phyloP scores from a whole-genome alignment of 2,329 filamentous ascomycete genomes.

The Monosporascus ibericus region DNA sequence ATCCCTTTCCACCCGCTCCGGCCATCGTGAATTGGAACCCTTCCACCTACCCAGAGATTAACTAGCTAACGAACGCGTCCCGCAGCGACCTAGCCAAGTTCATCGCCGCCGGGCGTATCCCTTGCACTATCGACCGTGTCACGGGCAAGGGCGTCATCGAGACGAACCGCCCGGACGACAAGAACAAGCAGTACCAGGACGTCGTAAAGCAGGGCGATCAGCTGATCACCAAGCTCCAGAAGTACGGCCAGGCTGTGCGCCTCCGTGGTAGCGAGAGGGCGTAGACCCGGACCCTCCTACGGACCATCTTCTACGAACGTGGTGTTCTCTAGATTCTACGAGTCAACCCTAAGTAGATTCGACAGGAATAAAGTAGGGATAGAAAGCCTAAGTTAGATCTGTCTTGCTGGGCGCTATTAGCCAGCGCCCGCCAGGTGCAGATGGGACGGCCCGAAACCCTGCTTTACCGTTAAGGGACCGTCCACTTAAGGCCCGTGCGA shows the following conservation, averaged over 20 bases:
- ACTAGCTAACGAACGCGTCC: conserved; percentile 3
- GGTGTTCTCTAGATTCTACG: not conserved
- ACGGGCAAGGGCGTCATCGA: conserved; percentile 95
- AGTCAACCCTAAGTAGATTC: not conserved
- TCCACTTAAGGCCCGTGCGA: not conserved
- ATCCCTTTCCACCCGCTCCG: not conserved
- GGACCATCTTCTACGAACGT: too few relatives aligned
- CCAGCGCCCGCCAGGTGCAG: too few relatives aligned
- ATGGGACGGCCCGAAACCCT: not conserved
- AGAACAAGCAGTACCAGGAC: conserved; percentile 99
- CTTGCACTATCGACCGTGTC: conserved; percentile 96
- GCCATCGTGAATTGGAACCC: not conserved
- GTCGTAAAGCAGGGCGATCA: conserved; percentile 97
- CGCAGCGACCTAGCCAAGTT: conserved; percentile 88
- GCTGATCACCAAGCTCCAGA: conserved; percentile 97
- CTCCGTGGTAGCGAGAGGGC: conserved; percentile 91
- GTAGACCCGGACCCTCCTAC: conserved; percentile 33
- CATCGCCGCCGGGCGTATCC: conserved; percentile 88
- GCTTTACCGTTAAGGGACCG: not conserved
- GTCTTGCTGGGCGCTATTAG: too few relatives aligned
- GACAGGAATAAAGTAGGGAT: not conserved
- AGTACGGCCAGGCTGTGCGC: conserved; percentile 95
- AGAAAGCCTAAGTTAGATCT: too few relatives aligned
- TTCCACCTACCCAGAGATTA: not conserved
- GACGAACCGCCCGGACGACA: conserved; percentile 95